These are phyloP conservation scores for Lignosus rhinocerotis DNA, from an alignment of 1,284 basidiomycete genomes.

Conservation along the genomic window DNA sequence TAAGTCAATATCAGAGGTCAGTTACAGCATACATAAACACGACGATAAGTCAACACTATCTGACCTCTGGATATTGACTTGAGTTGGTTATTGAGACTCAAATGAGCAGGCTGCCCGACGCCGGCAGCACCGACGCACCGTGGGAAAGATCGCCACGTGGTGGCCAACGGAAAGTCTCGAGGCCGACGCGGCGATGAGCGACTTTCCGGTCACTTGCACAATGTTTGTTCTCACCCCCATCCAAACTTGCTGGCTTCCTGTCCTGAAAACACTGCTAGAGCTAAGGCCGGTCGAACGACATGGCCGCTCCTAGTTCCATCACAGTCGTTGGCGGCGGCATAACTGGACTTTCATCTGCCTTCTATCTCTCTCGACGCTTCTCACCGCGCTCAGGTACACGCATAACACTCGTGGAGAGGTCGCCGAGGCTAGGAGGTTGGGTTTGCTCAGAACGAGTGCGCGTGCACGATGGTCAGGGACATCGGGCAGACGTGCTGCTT, in stretches of 20 bases:
- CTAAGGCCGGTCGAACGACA: neutral
- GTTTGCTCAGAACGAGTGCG: conserved; percentile 64
- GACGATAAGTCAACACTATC: too few species aligned
- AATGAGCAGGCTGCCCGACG: too few species aligned
- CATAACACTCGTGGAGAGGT: conserved; percentile 74
- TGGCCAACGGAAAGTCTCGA: neutral
- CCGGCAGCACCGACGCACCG: too few species aligned
- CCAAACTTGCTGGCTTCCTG: neutral
- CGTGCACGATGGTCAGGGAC: conserved; percentile 40
- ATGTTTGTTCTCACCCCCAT: neutral
- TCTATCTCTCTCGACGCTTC: conserved; percentile 71
- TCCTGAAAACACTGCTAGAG: too few species aligned
- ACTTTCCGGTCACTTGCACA: neutral
- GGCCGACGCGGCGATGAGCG: neutral
- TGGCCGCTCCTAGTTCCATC: conserved; percentile 34
- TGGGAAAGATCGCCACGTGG: neutral
- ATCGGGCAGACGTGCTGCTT: conserved; percentile 51
- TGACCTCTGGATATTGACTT: too few species aligned
- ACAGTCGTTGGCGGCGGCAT: conserved; percentile 83
- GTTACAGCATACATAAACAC: too few species aligned
- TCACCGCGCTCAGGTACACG: conserved; percentile 41
- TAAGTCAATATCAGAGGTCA: too few species aligned
- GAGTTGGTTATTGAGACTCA: too few species aligned
- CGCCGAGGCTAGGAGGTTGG: conserved; percentile 80
- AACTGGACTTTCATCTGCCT: conserved; percentile 80